Evolutionary conservation across 352 stramenopile species (phyloP).

Genomic region (Phytophthora brassicae): DNA sequence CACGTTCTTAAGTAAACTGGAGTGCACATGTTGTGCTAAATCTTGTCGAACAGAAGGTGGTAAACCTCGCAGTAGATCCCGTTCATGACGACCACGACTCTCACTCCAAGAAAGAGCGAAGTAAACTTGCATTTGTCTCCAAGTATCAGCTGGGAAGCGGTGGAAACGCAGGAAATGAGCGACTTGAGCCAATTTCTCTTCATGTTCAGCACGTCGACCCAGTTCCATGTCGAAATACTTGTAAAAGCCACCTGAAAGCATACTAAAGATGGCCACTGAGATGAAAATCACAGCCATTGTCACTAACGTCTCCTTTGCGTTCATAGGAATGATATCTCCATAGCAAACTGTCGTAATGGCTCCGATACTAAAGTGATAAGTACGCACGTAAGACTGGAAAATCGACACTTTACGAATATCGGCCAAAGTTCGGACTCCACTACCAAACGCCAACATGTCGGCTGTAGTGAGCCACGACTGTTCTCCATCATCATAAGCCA

Average conservation of each 20-base stretch:
- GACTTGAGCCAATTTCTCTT: conserved; percentile 59
- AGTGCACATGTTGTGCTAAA: conserved; percentile 62
- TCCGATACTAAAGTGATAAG: conserved; percentile 70
- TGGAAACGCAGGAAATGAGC: conserved; percentile 71
- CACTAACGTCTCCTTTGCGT: conserved; percentile 55
- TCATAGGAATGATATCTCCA: conserved; percentile 67
- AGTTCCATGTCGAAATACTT: conserved; percentile 75
- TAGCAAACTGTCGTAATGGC: conserved; percentile 80
- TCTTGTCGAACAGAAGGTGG: conserved; percentile 55
- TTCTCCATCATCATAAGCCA: conserved; percentile 36
- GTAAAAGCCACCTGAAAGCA: conserved; percentile 73
- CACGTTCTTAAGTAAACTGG: conserved; percentile 64
- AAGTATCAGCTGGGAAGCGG: conserved; percentile 50
- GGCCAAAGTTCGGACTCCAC: conserved; percentile 23
- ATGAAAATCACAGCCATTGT: conserved; percentile 65
- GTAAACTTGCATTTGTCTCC: conserved; percentile 77
- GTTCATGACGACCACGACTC: conserved; percentile 65
- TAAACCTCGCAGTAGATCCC: conserved; percentile 53
- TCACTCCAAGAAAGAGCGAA: conserved; percentile 70
- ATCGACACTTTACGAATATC: conserved; percentile 44
- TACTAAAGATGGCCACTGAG: conserved; percentile 67
- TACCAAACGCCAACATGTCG: conserved; percentile 56
- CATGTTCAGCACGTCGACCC: conserved; percentile 62
- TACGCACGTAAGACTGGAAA: conserved; percentile 45
- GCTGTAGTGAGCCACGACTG: conserved; percentile 58